phyloP scores from a whole-genome alignment of 169 alveolate species.

The Cryptosporidium bovis region DNA sequence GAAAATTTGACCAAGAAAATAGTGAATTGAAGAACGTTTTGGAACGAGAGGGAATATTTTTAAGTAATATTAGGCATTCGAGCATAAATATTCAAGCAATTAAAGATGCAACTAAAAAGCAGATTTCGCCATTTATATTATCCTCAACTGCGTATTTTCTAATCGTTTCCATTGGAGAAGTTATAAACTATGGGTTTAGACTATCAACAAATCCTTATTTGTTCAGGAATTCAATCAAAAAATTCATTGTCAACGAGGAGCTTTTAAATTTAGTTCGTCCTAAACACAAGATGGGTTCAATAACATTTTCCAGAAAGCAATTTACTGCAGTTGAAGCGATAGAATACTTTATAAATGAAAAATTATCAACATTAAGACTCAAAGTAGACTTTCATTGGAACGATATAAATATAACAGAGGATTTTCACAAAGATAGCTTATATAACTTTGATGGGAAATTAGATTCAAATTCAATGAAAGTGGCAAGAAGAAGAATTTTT shows the following conservation, averaged over 20 bases:
- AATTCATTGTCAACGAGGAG: constrained; percentile 6
- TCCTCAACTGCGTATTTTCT: constrained; percentile 4
- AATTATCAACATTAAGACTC: constrained; percentile 1
- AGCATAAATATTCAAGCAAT: constrained; percentile 9
- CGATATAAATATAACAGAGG: neutral
- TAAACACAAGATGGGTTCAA: neutral
- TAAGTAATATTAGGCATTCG: constrained; percentile 13
- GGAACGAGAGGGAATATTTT: constrained; percentile 1
- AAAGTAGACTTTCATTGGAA: constrained; percentile 11
- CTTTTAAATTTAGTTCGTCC: neutral
- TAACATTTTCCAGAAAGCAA: neutral
- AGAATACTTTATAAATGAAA: constrained; percentile 4
- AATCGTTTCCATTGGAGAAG: neutral
- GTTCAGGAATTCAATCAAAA: constrained; percentile 19
- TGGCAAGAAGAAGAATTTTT: constrained; percentile 35
- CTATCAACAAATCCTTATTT: constrained; percentile 19
- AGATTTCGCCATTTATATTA: constrained; percentile 20
- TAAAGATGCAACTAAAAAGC: constrained; percentile 7
- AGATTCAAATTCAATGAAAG: constrained; percentile 13
- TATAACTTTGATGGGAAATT: constrained; percentile 17
- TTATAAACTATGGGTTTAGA: constrained; percentile 3
- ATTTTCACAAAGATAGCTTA: constrained; percentile 33
- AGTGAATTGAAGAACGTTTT: neutral
- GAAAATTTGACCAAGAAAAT: constrained; percentile 38
- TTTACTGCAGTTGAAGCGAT: constrained; percentile 42